Evolutionary conservation across 192 early-diverging fungal species (phyloP).

Genomic region (Podila epigama): DNA sequence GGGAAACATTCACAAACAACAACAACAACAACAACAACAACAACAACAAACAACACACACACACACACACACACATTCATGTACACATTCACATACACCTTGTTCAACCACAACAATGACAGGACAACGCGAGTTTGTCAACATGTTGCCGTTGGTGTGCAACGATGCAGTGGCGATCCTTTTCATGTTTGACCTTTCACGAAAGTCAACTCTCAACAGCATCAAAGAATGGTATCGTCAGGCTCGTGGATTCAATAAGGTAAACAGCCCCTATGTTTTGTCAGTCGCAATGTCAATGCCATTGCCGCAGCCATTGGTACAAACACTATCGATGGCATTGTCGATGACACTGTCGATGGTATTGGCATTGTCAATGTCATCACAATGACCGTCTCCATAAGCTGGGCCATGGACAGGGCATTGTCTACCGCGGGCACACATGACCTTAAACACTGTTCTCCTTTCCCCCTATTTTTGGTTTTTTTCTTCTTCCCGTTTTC

Average conservation of each 20-base stretch:
- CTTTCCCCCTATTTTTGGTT: background rate
- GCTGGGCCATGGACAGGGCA: too few relatives aligned
- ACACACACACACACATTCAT: background rate
- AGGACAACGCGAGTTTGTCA: constrained; percentile 96
- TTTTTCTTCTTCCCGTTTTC: background rate
- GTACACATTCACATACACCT: too few relatives aligned
- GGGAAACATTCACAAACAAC: background rate
- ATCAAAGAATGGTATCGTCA: constrained; percentile 98
- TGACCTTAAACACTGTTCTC: background rate
- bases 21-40: constrained; percentile 12
- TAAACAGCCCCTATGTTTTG: constrained; percentile 16
- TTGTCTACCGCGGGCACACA: too few relatives aligned
- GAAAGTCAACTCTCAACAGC: constrained; percentile 90
- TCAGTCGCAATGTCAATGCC: background rate
- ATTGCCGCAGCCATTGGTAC: too few relatives aligned
- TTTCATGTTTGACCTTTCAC: constrained; percentile 96
- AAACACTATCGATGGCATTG: background rate
- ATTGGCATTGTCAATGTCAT: too few relatives aligned
- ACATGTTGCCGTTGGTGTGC: constrained; percentile 97
- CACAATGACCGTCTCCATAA: too few relatives aligned
- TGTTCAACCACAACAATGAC: too few relatives aligned
- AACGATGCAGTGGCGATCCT: constrained; percentile 95
- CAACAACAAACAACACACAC: constrained; percentile 5
- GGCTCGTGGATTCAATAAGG: constrained; percentile 94
- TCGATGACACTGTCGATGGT: too few relatives aligned